Evolutionary conservation across 1,284 basidiomycete genomes (phyloP), one percentile per base, ranked within the genome.

Genomic region (Fomitopsis schrenkii): DNA sequence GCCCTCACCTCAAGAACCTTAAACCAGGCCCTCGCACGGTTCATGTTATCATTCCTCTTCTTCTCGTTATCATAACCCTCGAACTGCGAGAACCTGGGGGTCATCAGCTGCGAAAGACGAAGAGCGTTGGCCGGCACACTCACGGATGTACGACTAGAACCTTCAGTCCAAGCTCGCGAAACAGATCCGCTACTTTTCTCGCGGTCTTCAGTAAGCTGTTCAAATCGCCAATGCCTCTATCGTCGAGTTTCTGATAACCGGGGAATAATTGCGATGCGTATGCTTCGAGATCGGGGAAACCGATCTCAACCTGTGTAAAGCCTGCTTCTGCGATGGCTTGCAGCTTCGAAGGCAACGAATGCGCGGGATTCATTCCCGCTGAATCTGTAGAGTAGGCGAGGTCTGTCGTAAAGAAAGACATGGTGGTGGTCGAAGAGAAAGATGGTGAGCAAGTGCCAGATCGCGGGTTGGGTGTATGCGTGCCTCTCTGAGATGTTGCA

Each of bases 341-440:
- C 12, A 75, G 65, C 59, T 75, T 75, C 57, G 68, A 41, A 3
- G 71, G 70, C 2, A 75, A 63, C 9, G 68, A 71, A 54, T 74
- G 72, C 2, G 67, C 67, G 5, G 71, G 65, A 58, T 75, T 70
- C 73, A 74, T 75, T 12, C 74, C 73, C 41, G 72, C 72, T 2
- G 73, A 75, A 52, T 70, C 70, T 9, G 72, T 71, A 30, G 72
- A 73, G 62, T 74, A 74, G 1, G 69, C 66, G 19, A 65, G 57
- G 6, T 58, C 41, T 14, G 58, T 60, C 0, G 58, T 55, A 30
- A 63, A 53, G 10, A 45, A 40, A 5, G 62, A 59, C 65, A 65
- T 66, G 46, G 15, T 59, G 19, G 15, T 33, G 48, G 28, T 33
- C 22, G 38, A 7, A 38, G 50, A 28, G 5, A 17, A 36, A 12